phyloP scores from a whole-genome alignment of 352 stramenopile species.

The Aphanomyces astaci region DNA sequence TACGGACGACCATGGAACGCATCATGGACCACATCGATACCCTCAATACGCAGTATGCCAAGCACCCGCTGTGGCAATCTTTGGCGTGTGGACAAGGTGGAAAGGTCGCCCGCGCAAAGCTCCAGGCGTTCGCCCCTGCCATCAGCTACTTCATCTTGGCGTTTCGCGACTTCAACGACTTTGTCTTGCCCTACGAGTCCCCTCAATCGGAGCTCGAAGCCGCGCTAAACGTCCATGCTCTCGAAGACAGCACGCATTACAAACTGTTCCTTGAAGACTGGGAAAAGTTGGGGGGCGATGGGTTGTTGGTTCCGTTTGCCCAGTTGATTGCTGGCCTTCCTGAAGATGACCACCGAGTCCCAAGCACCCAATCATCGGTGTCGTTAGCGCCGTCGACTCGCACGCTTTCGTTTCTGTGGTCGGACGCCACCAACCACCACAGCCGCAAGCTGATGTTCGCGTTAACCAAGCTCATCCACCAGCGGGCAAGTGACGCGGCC shows the following conservation, averaged over 20 bases:
- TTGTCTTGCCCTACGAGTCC: conserved; percentile 1
- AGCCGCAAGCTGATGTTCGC: background rate
- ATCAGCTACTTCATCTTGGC: conserved; percentile 5
- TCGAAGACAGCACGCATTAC: conserved; percentile 8
- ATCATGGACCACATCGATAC: conserved; percentile 1
- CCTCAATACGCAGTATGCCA: background rate
- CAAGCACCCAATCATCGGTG: background rate
- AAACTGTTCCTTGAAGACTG: conserved; percentile 13
- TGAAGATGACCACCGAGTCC: background rate
- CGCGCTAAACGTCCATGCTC: background rate
- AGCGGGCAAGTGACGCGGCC: background rate
- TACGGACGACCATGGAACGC: background rate
- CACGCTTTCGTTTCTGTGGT: background rate
- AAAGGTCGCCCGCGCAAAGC: background rate
- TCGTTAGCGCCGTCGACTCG: background rate
- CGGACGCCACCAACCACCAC: background rate
- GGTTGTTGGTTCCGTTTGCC: background rate
- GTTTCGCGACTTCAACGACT: conserved; percentile 7
- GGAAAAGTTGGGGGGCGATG: conserved; percentile 6
- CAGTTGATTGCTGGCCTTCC: background rate
- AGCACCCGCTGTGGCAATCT: background rate
- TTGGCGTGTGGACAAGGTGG: background rate
- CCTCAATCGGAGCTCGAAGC: background rate
- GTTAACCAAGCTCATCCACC: background rate
- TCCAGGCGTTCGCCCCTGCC: background rate